Evolutionary conservation across 148 eudicot species (phyloP), one percentile per base, ranked within the genome.

Genomic region (Fagopyrum esculentum): DNA sequence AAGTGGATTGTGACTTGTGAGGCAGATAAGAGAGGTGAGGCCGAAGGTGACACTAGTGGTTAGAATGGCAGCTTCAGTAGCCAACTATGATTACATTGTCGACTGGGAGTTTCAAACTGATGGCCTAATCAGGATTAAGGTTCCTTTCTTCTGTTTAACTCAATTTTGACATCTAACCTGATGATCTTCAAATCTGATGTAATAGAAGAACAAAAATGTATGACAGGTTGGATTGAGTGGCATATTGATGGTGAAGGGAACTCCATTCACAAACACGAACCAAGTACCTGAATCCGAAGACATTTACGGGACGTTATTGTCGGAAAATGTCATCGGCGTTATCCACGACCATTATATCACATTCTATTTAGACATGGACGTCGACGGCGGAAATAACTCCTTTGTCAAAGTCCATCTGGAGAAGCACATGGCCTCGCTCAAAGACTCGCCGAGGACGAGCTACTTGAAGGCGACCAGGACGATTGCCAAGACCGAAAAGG

Each of bases 31-130:
- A 19, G 99, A 96, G 80, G 97, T 83, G 70, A 88, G 99, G 85
- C 99, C 98, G 56, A 92, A 96, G 78, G 99, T 96, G 88, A 92
- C 98, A 2, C 60, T 96, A 71, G 97, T 96, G 83, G 99, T 86
- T 56, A 81, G 99, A 78, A 96, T 96, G 99, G 99, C 98, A 81
- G 99, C 99, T 43, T 96, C 99, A 61, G 98, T 96, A 12, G 99
- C 93, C 17, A 96, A 96, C 80, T 96, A 96, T 50, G 97, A 96
- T 69, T 96, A 96, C 69, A 96, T 96, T 22, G 87, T 96, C 60
- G 99, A 96, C 76, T 92, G 99, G 99, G 99, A 96, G 71, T 96
- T 96, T 75, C 99, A 96, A 78, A 85, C 87, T 6, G 99, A 96
- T 82, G 99, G 98, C 47, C 90, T 96, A 6, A 87, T 96, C 70